A percentile compares a stretch with the other conserved stretches of the same genome.
These are phyloP conservation scores for Aspergillus sp. DNA, from an alignment of 2,329 filamentous ascomycete species.

Conservation along the genomic window DNA sequence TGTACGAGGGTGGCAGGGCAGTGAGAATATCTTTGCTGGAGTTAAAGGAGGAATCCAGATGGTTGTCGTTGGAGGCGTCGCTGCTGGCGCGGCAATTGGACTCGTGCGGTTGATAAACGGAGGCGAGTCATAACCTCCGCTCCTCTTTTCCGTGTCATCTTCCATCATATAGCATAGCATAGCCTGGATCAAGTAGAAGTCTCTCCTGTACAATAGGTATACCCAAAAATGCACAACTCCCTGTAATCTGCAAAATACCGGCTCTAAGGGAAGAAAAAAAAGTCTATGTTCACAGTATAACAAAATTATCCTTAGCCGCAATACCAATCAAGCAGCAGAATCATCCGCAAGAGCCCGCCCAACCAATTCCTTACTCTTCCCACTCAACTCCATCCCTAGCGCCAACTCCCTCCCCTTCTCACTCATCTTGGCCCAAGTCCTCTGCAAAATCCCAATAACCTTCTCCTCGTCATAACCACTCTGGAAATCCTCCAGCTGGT, in stretches of 20 bases:
- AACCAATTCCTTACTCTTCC: slow-evolving; percentile 61
- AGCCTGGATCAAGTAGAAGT: background rate
- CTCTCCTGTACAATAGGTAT: slow-evolving; percentile 3
- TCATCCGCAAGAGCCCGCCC: slow-evolving; percentile 56
- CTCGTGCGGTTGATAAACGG: slow-evolving; percentile 58
- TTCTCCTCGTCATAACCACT: slow-evolving; percentile 68
- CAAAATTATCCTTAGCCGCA: background rate
- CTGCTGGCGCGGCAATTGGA: slow-evolving; percentile 65
- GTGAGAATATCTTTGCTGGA: slow-evolving; percentile 52
- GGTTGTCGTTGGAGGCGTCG: slow-evolving; percentile 62
- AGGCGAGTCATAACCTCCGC: background rate
- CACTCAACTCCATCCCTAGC: slow-evolving; percentile 64
- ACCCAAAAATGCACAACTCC: background rate
- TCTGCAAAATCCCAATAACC: slow-evolving; percentile 67
- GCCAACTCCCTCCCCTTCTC: slow-evolving; percentile 63
- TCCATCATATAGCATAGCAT: background rate
- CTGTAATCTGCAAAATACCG: background rate
- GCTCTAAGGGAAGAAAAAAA: background rate
- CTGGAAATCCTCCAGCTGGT: slow-evolving; percentile 81
- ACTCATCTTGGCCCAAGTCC: slow-evolving; percentile 78
- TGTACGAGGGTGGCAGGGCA: slow-evolving; percentile 45
- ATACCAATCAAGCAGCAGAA: slow-evolving; percentile 11
- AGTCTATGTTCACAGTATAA: background rate
- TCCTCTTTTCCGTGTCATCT: background rate
- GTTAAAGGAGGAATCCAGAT: slow-evolving; percentile 64